These are phyloP conservation scores for Dysphania ambrosioides DNA, from an alignment of 148 eudicot genomes.

Conservation along the genomic window DNA sequence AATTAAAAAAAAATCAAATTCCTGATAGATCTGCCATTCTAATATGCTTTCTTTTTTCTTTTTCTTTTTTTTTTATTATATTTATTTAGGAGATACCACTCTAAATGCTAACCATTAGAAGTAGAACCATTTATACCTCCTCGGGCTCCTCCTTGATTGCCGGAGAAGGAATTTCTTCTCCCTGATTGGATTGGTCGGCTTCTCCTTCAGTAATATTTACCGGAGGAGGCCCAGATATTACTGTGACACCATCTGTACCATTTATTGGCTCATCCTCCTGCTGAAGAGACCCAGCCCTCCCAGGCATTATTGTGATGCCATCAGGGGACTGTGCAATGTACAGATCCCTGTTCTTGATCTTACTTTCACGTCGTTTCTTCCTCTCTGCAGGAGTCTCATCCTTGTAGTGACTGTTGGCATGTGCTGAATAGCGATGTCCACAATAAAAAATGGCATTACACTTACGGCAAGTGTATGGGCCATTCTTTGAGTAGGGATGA, in stretches of 20 bases:
- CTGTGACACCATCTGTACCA: too few relatives aligned
- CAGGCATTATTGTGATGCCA: constrained; percentile 21
- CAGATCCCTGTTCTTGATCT: constrained; percentile 15
- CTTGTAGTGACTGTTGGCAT: constrained; percentile 14
- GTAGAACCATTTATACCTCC: neutral
- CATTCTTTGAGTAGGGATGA: constrained; percentile 10
- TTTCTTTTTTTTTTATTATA: too few relatives aligned
- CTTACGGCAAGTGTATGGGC: constrained; percentile 20
- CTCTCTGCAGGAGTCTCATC: constrained; percentile 12
- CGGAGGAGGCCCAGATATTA: too few relatives aligned
- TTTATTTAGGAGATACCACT: too few relatives aligned
- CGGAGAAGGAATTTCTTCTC: neutral
- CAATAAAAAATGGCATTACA: neutral
- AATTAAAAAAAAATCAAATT: neutral
- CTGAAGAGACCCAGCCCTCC: constrained; percentile 7
- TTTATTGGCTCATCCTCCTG: neutral
- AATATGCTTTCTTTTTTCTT: too few relatives aligned
- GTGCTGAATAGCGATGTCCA: constrained; percentile 15
- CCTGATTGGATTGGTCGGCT: neutral
- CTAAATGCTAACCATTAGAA: neutral
- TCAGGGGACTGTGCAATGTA: neutral
- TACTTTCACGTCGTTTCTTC: constrained; percentile 20
- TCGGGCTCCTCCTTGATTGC: constrained; percentile 15
- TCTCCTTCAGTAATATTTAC: too few relatives aligned
- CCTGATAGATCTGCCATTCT: neutral